Conservation (phyloP, 129 eudicot species). For the Helichrysum umbraculigerum region DNA sequence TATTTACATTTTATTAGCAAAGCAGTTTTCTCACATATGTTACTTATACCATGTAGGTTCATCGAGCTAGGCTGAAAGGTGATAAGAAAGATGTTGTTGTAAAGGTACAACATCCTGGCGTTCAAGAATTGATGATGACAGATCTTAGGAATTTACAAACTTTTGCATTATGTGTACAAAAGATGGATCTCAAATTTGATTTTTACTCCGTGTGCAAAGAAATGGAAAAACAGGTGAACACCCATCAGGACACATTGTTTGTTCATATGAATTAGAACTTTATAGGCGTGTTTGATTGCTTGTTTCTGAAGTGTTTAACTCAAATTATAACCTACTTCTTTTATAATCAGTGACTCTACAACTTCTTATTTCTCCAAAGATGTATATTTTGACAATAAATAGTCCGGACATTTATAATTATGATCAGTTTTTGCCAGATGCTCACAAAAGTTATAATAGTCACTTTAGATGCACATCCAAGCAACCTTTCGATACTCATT, state of each 20-base stretch:
- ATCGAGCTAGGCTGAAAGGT: slow-evolving; percentile 85
- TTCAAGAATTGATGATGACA: slow-evolving; percentile 95
- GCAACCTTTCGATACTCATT: neutral
- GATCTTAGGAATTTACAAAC: slow-evolving; percentile 89
- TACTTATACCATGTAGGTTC: slow-evolving; percentile 56
- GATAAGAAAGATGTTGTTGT: slow-evolving; percentile 74
- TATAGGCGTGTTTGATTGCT: neutral
- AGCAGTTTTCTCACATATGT: slow-evolving; percentile 6
- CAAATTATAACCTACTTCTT: neutral
- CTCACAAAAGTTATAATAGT: neutral
- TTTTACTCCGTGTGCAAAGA: slow-evolving; percentile 83
- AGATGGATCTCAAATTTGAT: slow-evolving; percentile 90
- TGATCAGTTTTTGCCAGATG: neutral
- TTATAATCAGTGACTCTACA: neutral
- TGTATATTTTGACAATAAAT: too few relatives aligned
- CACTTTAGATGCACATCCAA: neutral
- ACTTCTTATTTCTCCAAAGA: neutral
- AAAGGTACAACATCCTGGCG: slow-evolving; percentile 98
- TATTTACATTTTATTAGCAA: neutral
- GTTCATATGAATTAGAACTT: neutral
- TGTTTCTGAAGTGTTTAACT: neutral
- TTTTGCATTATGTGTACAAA: slow-evolving; percentile 88
- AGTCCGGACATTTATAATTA: too few relatives aligned
- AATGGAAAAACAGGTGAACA: slow-evolving; percentile 93
- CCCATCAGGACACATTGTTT: neutral